These are phyloP conservation scores for Venturia nashicola DNA, from an alignment of 2,329 filamentous ascomycete genomes.

Conservation along the genomic window DNA sequence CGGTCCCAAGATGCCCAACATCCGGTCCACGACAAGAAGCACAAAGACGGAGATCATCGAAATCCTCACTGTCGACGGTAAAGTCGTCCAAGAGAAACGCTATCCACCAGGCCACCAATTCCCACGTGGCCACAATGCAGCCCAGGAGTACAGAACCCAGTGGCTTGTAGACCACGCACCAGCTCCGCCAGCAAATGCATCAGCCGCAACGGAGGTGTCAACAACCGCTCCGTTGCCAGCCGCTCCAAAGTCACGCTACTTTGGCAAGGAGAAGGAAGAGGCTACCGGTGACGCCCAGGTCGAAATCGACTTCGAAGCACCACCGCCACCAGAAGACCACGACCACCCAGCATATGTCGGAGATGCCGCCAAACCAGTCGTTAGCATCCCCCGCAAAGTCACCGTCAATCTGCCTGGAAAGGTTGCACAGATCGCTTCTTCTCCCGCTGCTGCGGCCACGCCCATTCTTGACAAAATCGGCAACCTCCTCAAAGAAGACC, in stretches of 20 bases:
- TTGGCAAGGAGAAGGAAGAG: background rate
- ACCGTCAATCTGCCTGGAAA: constrained; percentile 1
- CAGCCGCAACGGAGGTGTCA: background rate
- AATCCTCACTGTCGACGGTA: background rate
- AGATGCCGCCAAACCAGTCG: background rate
- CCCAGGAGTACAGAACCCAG: background rate
- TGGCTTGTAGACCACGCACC: background rate
- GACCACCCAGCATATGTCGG: background rate
- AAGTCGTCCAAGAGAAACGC: background rate
- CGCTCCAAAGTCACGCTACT: constrained; percentile 1
- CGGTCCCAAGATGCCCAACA: background rate
- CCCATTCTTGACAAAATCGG: background rate
- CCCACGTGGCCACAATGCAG: background rate
- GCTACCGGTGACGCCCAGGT: background rate
- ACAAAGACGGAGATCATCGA: background rate
- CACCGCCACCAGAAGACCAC: background rate
- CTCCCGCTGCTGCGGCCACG: background rate
- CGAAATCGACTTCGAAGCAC: background rate
- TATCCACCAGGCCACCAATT: background rate
- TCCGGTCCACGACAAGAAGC: background rate
- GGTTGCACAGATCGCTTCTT: background rate
- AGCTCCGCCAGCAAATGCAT: background rate
- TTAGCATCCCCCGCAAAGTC: background rate
- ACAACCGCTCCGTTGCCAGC: background rate
- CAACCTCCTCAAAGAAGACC: background rate